phyloP scores from a whole-genome alignment of 495 filamentous ascomycete species.

The Hyphodiscus hymeniophilus region DNA sequence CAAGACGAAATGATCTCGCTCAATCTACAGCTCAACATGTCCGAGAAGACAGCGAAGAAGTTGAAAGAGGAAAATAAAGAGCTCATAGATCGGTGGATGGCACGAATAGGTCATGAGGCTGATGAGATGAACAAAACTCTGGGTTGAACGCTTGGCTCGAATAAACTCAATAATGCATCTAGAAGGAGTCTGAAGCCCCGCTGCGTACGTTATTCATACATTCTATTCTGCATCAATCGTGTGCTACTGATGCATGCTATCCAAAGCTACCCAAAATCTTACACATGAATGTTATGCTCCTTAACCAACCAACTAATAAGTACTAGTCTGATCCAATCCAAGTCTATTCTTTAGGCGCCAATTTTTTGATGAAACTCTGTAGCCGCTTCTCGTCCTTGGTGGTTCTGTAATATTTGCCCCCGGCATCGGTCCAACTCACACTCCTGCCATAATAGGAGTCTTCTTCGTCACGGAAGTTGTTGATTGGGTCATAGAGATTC shows the following conservation, averaged over 20 bases:
- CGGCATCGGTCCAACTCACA: conserved; percentile 86
- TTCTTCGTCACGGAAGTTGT: conserved; percentile 66
- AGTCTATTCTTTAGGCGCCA: conserved; percentile 2
- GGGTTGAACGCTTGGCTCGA: not conserved
- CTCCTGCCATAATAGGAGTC: conserved; percentile 70
- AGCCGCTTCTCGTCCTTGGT: conserved; percentile 56
- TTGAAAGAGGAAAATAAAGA: conserved; percentile 80
- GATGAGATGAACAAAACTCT: conserved; percentile 69
- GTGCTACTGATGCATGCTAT: not conserved
- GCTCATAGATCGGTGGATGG: conserved; percentile 86
- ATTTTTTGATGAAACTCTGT: conserved; percentile 9
- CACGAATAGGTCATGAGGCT: conserved; percentile 72
- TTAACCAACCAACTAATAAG: conserved; percentile 3
- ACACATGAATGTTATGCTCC: conserved; percentile 4
- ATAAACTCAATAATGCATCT: not conserved
- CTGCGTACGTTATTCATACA: not conserved
- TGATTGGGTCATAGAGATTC: conserved; percentile 67
- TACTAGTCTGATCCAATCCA: conserved; percentile 15
- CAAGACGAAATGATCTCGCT: conserved; percentile 85
- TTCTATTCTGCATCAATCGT: not conserved
- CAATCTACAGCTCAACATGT: conserved; percentile 81
- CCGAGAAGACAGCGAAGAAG: conserved; percentile 59
- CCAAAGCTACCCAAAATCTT: not conserved
- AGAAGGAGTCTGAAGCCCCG: not conserved
- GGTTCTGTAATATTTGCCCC: conserved; percentile 80